These are phyloP conservation scores for Nemophila menziesii DNA, from an alignment of 257 asterid genomes.

Conservation along the genomic window DNA sequence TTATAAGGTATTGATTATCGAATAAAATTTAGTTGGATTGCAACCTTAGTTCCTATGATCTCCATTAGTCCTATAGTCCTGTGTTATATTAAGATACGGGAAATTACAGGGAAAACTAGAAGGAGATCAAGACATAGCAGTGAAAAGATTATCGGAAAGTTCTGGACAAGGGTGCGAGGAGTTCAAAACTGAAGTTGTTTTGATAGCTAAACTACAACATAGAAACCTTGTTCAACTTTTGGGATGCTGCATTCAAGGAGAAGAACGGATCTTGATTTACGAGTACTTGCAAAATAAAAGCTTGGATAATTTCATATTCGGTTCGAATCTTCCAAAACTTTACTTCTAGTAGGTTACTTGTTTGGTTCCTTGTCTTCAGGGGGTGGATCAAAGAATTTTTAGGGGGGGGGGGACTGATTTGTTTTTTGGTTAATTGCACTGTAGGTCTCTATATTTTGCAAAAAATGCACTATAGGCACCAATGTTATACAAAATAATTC, in stretches of 20 bases:
- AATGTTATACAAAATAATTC: too few relatives aligned
- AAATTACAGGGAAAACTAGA: conserved; percentile 24
- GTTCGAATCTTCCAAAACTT: conserved; percentile 20
- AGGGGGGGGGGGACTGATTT: too few relatives aligned
- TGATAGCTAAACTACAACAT: conserved; percentile 35
- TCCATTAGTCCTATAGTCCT: background rate
- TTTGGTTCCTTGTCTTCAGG: too few relatives aligned
- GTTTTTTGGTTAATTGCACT: too few relatives aligned
- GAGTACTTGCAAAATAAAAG: conserved; percentile 34
- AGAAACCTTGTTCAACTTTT: conserved; percentile 38
- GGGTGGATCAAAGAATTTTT: too few relatives aligned
- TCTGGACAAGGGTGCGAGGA: conserved; percentile 37
- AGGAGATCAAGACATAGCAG: conserved; percentile 26
- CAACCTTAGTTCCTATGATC: background rate
- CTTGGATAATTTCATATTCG: conserved; percentile 26
- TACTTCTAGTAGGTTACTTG: too few relatives aligned
- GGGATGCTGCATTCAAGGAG: conserved; percentile 30
- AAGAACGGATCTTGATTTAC: conserved; percentile 26
- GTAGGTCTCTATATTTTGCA: too few relatives aligned
- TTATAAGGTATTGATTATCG: conserved; percentile 25
- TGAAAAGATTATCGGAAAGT: conserved; percentile 29
- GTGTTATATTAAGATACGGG: background rate
- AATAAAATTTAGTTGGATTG: background rate
- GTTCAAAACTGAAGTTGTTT: conserved; percentile 31
- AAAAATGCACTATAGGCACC: too few relatives aligned